Evolutionary conservation across 177 flowering plant species (phyloP), one percentile per base, ranked within the genome.

Genomic region (Telopea speciosissima): DNA sequence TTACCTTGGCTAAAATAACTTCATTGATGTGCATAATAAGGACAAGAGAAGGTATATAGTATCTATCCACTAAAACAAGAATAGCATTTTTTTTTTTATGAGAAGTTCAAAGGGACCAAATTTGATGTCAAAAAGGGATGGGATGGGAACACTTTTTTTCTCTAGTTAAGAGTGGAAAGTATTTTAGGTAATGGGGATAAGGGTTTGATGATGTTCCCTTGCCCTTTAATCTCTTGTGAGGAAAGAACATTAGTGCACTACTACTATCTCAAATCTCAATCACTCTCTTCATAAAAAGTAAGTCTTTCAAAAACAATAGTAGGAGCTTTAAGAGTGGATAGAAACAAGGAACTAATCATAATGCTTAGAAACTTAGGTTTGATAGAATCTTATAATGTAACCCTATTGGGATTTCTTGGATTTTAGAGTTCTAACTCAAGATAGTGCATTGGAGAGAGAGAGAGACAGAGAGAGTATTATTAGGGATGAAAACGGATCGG

Each of bases 21-120:
- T 52, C 24, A 52, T 54, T 22, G 63, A 71, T 71, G 63, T 52
- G 49, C 63, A 65, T 36, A 28, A 24, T 22, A 54, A 71, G 56
- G 63, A 71, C n/a, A 45, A 45, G 67, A 64, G 67, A 70, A 63
- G 45, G 33, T 70, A 8, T 28, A 28, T 28, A 3, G 42, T 12
- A 68, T 60, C 14, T 61, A 69, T 24, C 24, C 63, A 59, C 63
- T 16, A 13, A 54, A 36, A 59, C 49, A 69, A 59, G 71, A 24
- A 49, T 54, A 54, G n/a, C n/a, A n/a, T n/a, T n/a, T n/a, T n/a
- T n/a, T n/a, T n/a, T n/a, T 12, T 58, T 24, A 24, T 28, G 22
- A 12, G 36, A 68, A 49, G 19, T 49, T 49, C 3, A 36, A 6
- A 36, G 54, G 54, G 17, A 56, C 14, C 31, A 8, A 54, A n/a